These are phyloP conservation scores for Myrmaecium sp. DNA, from an alignment of 2,329 filamentous ascomycete species.

Conservation along the genomic window DNA sequence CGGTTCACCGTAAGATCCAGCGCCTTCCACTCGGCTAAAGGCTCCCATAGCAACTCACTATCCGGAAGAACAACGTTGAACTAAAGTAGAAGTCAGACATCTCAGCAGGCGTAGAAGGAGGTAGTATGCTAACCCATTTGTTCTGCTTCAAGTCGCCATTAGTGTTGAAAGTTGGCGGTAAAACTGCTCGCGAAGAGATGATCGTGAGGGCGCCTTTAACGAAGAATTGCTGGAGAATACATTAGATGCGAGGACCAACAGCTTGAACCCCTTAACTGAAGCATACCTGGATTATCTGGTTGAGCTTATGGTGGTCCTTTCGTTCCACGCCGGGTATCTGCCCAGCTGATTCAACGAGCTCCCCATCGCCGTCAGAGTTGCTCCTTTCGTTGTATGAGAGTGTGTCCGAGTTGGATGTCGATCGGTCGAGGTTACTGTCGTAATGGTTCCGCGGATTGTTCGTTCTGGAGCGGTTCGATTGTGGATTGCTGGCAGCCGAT, in stretches of 20 bases:
- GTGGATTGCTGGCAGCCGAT: slow-evolving; percentile 57
- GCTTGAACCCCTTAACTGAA: slow-evolving; percentile 1
- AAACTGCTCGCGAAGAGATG: slow-evolving; percentile 59
- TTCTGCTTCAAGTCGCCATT: slow-evolving; percentile 53
- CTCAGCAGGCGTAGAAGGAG: not conserved
- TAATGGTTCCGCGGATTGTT: slow-evolving; percentile 59
- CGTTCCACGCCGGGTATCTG: slow-evolving; percentile 15
- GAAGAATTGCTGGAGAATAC: slow-evolving; percentile 61
- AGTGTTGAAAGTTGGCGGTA: slow-evolving; percentile 40
- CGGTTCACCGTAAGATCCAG: slow-evolving; percentile 61
- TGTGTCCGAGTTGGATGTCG: slow-evolving; percentile 36
- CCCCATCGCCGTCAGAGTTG: slow-evolving; percentile 32
- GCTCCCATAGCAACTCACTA: slow-evolving; percentile 70
- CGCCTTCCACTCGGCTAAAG: slow-evolving; percentile 65
- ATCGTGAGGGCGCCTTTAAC: slow-evolving; percentile 75
- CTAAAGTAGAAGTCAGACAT: slow-evolving; percentile 29
- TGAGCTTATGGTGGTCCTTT: slow-evolving; percentile 44
- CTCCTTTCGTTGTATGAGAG: slow-evolving; percentile 32
- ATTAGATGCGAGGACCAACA: slow-evolving; percentile 11
- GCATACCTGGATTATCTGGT: slow-evolving; percentile 79
- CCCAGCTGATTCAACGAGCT: slow-evolving; percentile 20
- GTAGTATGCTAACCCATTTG: slow-evolving; percentile 66
- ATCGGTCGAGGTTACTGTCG: slow-evolving; percentile 15
- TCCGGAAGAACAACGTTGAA: slow-evolving; percentile 93
- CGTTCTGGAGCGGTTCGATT: slow-evolving; percentile 51